Evolutionary conservation across 2,329 filamentous ascomycete species (phyloP), one percentile per base, ranked within the genome.

Genomic region (Colletotrichum tropicicola): DNA sequence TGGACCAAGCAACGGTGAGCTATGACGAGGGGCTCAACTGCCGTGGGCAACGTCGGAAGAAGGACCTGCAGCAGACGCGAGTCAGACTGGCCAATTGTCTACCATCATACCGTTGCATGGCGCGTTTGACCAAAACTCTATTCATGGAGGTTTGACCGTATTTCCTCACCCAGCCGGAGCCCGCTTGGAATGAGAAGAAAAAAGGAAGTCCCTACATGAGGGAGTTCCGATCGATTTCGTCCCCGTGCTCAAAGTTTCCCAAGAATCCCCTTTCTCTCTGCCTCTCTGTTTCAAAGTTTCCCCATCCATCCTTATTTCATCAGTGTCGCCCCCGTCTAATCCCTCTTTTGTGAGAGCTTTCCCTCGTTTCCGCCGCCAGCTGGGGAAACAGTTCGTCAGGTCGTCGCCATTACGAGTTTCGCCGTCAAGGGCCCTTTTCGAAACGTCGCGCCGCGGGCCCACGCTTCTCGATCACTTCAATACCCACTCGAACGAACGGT

Each of bases 111-210:
- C 25, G 55, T 53, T 64, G 60, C 60, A 64, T 53, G 60, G 39
- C 28, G 60, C 32, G 55, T 59, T 64, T 59, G 60, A 59, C 47
- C 19, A 41, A 37, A 64, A 52, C 45, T 64, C 55, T 59, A 64
- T 59, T 39, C 13, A 39, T 27, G 28, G 39, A 13, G 17, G 30
- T 28, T 32, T 47, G 39, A 23, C 37, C 15, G 59, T n/a, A 25
- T 23, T 30, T 17, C 28, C 15, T 51, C 45, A 28, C 28, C 28
- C 17, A 15, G n/a, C n/a, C n/a, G n/a, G n/a, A n/a, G n/a, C 35
- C 54, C 53, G 53, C 59, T 58, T 51, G 37, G 10, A 43, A 25
- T 15, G 25, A 23, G 44, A 30, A 37, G 28, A 30, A 27, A 17
- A 12, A 15, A 28, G 9, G 10, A 15, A 44, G 44, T 51, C 60